Base-by-base conservation (phyloP, 441 rosid genomes). In the Manihot esculenta region DNA sequence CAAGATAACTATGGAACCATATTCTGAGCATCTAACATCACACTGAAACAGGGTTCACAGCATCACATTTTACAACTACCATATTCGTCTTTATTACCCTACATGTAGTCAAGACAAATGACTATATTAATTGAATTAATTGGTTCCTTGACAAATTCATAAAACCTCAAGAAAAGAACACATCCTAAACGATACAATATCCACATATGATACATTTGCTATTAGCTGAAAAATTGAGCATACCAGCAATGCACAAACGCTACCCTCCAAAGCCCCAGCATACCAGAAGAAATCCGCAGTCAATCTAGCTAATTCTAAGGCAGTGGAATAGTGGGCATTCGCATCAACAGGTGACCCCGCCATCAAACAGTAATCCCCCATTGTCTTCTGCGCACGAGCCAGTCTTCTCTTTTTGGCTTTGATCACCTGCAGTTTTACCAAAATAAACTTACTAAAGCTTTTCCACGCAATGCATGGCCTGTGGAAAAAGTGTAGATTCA, bases 301-400 rank as follows among this genome's bases (percentile, higher is more conserved):
- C 84, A 88, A 75, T 74, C 99, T 90, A 47, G 98, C 96, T 18
- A 94, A 87, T 56, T 93, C 98, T 51, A 89, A 49, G 33, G 99
- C 98, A 41, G 99, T 95, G n/a, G 86, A 80, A 84, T 91, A 95
- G 69, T 95, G 99, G 30, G 97, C 98, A 80, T 91, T 89, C 63
- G 99, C 97, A 89, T 93, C 99, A 81, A 91, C 91, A 73, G 99
- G 99, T 27, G 99, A 95, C 68, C 98, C 99, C 30, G 98, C 99
- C 83, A 95, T 78, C 82, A 95, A 85, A 75, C 95, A 91, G 65
- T 95, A 95, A 83, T 93, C 99, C 75, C 99, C 99, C 17, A 93
- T 95, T 12, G 97, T 93, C 86, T 95, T 95, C 62, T 95, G 99
- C 17, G 96, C 97, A 38, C 98, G 93, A 17, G 91, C 97, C 72